Evolutionary conservation across 108 stramenopile species (phyloP).

Genomic region (Nitzschia putrida): DNA sequence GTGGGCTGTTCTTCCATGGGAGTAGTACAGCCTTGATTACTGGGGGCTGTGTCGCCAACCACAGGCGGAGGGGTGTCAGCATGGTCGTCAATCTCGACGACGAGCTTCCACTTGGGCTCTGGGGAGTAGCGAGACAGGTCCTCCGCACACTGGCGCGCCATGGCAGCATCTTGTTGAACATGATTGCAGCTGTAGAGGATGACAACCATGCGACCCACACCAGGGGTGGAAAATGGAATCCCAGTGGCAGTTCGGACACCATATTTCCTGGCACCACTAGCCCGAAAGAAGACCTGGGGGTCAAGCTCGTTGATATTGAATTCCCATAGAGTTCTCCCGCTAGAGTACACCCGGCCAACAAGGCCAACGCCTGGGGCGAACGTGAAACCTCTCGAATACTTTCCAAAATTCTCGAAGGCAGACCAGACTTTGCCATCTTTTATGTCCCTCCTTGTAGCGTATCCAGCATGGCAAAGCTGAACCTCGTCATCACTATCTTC

Average conservation of each 20-base stretch:
- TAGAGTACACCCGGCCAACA: constrained; percentile 61
- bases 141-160: constrained; percentile 30
- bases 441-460: constrained; percentile 31
- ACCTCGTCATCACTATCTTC: constrained; percentile 8
- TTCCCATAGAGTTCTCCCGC: constrained; percentile 52
- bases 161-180: constrained; percentile 34
- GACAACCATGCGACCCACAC: constrained; percentile 61
- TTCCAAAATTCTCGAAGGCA: constrained; percentile 55
- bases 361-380: constrained; percentile 61
- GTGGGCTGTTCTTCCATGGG: too few relatives aligned
- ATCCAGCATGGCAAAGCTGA: constrained; percentile 42
- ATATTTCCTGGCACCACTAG: constrained; percentile 64
- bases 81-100: constrained; percentile 44
- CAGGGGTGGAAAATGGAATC: constrained; percentile 48
- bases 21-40: too few relatives aligned
- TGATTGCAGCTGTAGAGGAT: constrained; percentile 54
- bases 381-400: constrained; percentile 58
- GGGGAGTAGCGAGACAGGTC: constrained; percentile 44
- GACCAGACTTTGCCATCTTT: constrained; percentile 13
- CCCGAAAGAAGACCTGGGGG: constrained; percentile 55
- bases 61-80: not conserved
- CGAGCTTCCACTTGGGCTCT: constrained; percentile 65
- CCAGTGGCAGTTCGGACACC: constrained; percentile 59
- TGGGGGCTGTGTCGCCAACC: too few relatives aligned
- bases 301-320: constrained; percentile 30